Base-by-base conservation (phyloP, 2,329 filamentous ascomycete genomes). In the Aureobasidium sp. region DNA sequence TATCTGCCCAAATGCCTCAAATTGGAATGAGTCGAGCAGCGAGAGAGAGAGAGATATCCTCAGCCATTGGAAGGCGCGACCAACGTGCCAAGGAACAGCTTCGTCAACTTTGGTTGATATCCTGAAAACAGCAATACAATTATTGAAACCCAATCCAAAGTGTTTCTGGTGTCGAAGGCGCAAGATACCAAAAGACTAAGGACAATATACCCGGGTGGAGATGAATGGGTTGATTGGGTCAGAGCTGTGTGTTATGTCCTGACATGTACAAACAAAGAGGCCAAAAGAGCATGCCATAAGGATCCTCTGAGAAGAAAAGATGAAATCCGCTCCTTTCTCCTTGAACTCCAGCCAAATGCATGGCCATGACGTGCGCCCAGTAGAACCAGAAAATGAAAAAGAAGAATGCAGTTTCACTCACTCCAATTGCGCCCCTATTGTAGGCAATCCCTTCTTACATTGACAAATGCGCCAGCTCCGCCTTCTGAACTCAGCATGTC, bases 391-490 rank as follows among this genome's bases (percentile, higher is more conserved):
- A 29, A n/a, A 5, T 5, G 9, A 55, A 15, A 29, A 12, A 13
- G 36, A 53, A 29, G 3, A 20, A 55, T 55, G 36, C 26, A 42
- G 2, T 7, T 42, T 20, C 13, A 26, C 20, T 10, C 13, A 32
- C 37, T 10, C 34, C 36, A 26, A 7, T 48, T 12, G 23, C 37
- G 36, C 27, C 13, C 34, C 36, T 42, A 62, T 56, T 62, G 60
- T 26, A 62, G 39, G 27, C 51, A 62, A 23, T 62, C 60, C 41
- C 44, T 62, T 27, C 48, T 48, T n/a, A 89, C 81, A 74, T 89
- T 93, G 68, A 97, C 83, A 73, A 97, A 92, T 34, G 91, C 87
- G 41, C 89, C 91, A 12, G 88, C 82, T 36, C 91, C 89, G 62
- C 92, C 91, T 44, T 90, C 87, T 2, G 66, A 66, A 29, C 27